These are phyloP conservation scores for Coniochaeta pulveracea DNA, from an alignment of 2,329 filamentous ascomycete genomes.

Conservation along the genomic window DNA sequence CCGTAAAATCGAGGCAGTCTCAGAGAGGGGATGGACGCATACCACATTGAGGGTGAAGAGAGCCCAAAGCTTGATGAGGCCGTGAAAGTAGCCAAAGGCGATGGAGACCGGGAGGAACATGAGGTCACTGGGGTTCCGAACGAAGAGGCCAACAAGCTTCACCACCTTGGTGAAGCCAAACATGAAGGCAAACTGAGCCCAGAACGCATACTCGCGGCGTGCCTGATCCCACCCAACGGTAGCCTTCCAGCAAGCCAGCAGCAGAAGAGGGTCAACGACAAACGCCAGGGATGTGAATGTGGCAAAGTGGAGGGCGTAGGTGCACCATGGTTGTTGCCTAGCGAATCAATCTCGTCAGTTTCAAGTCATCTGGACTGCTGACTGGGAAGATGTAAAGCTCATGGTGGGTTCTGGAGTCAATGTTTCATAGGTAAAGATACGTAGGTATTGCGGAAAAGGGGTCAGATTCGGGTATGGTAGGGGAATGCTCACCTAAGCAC, in stretches of 20 bases:
- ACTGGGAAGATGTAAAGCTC: no score
- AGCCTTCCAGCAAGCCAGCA: slow-evolving; percentile 58
- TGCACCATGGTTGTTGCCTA: slow-evolving; percentile 86
- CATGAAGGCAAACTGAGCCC: slow-evolving; percentile 61
- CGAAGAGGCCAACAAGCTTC: slow-evolving; percentile 80
- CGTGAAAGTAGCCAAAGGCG: slow-evolving; percentile 86
- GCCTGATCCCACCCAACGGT: slow-evolving; percentile 48
- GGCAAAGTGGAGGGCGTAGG: slow-evolving; percentile 84
- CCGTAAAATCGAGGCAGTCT: not conserved
- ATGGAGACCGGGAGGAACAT: slow-evolving; percentile 75
- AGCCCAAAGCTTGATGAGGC: slow-evolving; percentile 83
- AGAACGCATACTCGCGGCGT: slow-evolving; percentile 43
- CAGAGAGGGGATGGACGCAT: slow-evolving; percentile 21
- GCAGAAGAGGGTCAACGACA: slow-evolving; percentile 61
- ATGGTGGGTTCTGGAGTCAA: no score
- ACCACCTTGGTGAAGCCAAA: slow-evolving; percentile 77
- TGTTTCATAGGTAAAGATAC: no score
- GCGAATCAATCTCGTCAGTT: not conserved
- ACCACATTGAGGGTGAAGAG: slow-evolving; percentile 75
- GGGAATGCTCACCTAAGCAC: slow-evolving; percentile 67
- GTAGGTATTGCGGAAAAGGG: no score
- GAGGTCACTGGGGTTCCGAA: slow-evolving; percentile 72
- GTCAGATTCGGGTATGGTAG: slow-evolving; percentile 5
- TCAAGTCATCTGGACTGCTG: not conserved
- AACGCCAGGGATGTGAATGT: slow-evolving; percentile 87